Percentiles rank a stretch among this genome's conserved stretches.
phyloP scores from a whole-genome alignment of 1,139 yeast genomes.

The Suhomyces atakaporum region DNA sequence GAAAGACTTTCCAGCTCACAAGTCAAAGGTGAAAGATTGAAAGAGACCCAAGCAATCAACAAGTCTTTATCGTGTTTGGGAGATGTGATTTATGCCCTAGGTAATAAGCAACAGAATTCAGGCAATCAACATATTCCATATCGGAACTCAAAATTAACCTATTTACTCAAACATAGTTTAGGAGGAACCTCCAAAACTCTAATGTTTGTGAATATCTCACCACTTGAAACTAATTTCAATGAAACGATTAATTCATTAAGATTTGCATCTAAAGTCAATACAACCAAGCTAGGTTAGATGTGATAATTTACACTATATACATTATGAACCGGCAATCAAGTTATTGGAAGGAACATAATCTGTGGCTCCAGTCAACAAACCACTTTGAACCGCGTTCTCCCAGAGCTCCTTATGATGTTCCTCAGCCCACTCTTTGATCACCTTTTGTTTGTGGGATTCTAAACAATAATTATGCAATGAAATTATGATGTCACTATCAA shows the following conservation, averaged over 20 bases:
- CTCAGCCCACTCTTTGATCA: constrained; percentile 57
- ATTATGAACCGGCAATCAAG: constrained; percentile 16
- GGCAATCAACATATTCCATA: constrained; percentile 51
- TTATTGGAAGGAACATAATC: constrained; percentile 32
- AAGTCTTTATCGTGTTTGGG: constrained; percentile 87
- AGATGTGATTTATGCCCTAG: constrained; percentile 82
- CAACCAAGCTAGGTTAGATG: constrained; percentile 43
- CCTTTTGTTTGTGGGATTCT: constrained; percentile 46
- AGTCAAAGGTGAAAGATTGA: constrained; percentile 76
- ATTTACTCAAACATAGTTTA: constrained; percentile 78
- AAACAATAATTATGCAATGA: constrained; percentile 65
- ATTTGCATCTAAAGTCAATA: constrained; percentile 83
- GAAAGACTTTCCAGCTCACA: constrained; percentile 80
- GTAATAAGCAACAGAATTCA: constrained; percentile 48
- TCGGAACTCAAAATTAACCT: constrained; percentile 68
- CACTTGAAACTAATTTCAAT: constrained; percentile 58
- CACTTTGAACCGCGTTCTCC: constrained; percentile 42
- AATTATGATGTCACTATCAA: constrained; percentile 53
- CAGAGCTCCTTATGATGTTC: constrained; percentile 47
- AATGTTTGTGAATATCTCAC: constrained; percentile 91
- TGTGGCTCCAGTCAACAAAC: constrained; percentile 40
- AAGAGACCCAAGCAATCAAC: constrained; percentile 89
- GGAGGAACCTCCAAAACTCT: constrained; percentile 87
- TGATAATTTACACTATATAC: constrained; percentile 11
- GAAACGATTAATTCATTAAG: constrained; percentile 85